Conservation (phyloP, 768 basidiomycete species). For the Hypsizygus marmoreus region DNA sequence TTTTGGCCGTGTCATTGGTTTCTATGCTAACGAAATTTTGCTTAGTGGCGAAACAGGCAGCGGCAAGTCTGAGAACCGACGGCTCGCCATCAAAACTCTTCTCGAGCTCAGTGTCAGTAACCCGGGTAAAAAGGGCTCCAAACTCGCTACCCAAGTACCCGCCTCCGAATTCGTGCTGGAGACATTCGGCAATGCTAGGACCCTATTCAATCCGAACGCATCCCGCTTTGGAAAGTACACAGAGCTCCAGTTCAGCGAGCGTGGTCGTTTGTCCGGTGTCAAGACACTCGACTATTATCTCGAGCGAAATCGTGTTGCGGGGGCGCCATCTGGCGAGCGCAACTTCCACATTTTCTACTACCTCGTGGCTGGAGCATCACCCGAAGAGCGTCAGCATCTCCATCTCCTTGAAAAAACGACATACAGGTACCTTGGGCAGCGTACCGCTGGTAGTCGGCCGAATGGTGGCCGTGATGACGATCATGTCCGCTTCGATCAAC, state of each 20-base stretch:
- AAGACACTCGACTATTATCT: slow-evolving; percentile 98
- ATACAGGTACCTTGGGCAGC: slow-evolving; percentile 86
- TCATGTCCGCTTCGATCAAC: slow-evolving; percentile 85
- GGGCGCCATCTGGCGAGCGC: slow-evolving; percentile 86
- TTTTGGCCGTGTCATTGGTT: neutral
- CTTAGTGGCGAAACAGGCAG: slow-evolving; percentile 88
- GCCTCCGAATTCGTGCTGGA: slow-evolving; percentile 96
- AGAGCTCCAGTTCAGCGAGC: slow-evolving; percentile 94
- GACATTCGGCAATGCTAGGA: slow-evolving; percentile 90
- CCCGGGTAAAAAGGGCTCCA: slow-evolving; percentile 92
- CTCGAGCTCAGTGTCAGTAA: slow-evolving; percentile 88
- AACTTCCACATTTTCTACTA: slow-evolving; percentile 99
- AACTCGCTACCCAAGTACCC: slow-evolving; percentile 83
- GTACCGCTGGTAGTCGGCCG: slow-evolving; percentile 45
- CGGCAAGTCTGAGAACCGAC: slow-evolving; percentile 90
- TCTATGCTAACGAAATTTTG: slow-evolving; percentile 4
- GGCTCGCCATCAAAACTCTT: slow-evolving; percentile 89
- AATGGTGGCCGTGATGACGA: slow-evolving; percentile 73
- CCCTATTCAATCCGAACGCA: slow-evolving; percentile 91
- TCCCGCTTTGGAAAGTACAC: slow-evolving; percentile 98
- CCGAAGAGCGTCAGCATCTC: slow-evolving; percentile 88
- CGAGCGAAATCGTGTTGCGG: slow-evolving; percentile 87
- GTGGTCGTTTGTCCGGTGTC: slow-evolving; percentile 83
- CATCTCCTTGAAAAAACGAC: slow-evolving; percentile 78
- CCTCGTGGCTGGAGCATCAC: slow-evolving; percentile 85